Base-by-base conservation (phyloP, 768 basidiomycete genomes). In the Termitomyces sp. region DNA sequence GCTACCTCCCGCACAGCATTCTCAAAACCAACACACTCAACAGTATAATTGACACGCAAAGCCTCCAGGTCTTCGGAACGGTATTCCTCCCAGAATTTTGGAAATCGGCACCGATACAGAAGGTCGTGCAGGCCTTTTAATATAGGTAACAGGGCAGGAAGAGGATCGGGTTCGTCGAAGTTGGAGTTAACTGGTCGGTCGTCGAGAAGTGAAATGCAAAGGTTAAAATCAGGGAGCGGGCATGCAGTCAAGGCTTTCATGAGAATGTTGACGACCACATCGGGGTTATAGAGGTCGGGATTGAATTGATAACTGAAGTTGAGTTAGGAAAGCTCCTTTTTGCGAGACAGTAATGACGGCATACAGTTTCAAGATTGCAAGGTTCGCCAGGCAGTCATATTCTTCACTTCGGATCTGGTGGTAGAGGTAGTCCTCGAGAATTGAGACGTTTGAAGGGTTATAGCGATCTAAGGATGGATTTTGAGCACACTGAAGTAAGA, bases 351-450 rank as follows among this genome's bases (percentile, higher is more conserved):
- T n/a, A 20, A 25, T 7, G n/a, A 9, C 10, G 33, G 70, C 81
- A 35, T 61, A 94, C 91, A 98, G 75, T 73, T 98, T 98, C 45
- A 98, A 70, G 59, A 97, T 94, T 46, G 95, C 95, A 38, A 98
- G 78, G 73, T 98, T 98, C 29, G 96, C 93, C 39, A 98, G 82
- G 63, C 91, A 88, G 70, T 99, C 96, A 63, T 98, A 98, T 68
- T 93, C 89, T 61, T 89, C 86, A 64, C 84, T 88, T 61, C 89
- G 82, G 59, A 94, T 92, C 72, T 99, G 96, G 68, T 92, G 88
- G 70, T 91, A 92, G 56, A 98, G 85, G 74, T 98, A 98, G 68
- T 98, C 96, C 73, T 98, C 96, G 56, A 98, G 85, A 61, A 94
- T 90, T 35, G 84, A 78, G 56, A 96, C 85, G 69, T 98, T 98